Base-by-base conservation (phyloP, 441 rosid species). In the Populus hybrid region DNA sequence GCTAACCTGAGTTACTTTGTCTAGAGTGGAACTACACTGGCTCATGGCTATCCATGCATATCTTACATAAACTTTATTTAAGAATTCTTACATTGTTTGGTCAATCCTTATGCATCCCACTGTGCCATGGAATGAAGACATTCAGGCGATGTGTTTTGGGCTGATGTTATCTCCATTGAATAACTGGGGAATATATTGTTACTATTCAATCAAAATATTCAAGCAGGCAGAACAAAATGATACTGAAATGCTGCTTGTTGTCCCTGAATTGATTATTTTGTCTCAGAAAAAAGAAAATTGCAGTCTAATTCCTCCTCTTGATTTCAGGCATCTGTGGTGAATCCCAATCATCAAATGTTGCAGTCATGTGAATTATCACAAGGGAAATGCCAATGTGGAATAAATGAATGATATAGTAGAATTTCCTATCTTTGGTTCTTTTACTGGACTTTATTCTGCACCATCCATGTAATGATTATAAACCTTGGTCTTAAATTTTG, bases 241-340 rank as follows among this genome's bases (percentile, higher is more conserved):
- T 59, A 11, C 6, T 59, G 19, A 16, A 40, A 5, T 75, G 0
- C 72, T 71, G 38, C 72, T 7, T 70, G 7, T 26, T 67, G 67
- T 71, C 57, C 79, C 63, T 12, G 24, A 14, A 7, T 4, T 26
- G 11, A 24, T 9, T 40, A n/a, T 28, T 6, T 26, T 74, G 5
- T 35, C 38, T 24, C 19, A 57, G 53, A 30, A 38, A 76, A 68
- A 32, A 32, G n/a, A 68, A 68, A 68, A 21, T n/a, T 68, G 67
- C 9, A 18, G 34, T 30, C 63, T 73, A 26, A 78, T 36, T 7
- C 67, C 19, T 30, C 71, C 71, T 70, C 9, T 16, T 79, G 26
- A 67, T 78, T 78, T 65, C 84, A 85, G 86, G 85, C 65, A 80
- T 83, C 65, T 85, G 53, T 76, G 81, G 66, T 78, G 80, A 78